Evolutionary conservation across 2,329 filamentous ascomycete genomes (phyloP).

Genomic region (Pseudogymnoascus sp.): DNA sequence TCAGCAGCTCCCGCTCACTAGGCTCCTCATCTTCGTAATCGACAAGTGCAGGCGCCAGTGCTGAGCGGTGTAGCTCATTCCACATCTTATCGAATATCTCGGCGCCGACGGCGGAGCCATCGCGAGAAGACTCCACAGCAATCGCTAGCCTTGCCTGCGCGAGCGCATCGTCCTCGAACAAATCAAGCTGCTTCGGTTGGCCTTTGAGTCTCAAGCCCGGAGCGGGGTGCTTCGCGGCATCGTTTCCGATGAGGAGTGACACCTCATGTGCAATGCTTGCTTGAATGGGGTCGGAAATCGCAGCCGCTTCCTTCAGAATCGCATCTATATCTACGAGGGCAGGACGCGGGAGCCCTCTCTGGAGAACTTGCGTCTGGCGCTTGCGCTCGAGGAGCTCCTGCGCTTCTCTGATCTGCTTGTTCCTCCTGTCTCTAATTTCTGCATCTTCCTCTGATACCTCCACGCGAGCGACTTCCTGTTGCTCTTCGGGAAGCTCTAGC

Average conservation of each 20-base stretch:
- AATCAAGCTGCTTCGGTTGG: constrained; percentile 50
- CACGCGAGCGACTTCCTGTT: constrained; percentile 49
- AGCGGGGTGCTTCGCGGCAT: constrained; percentile 69
- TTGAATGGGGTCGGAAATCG: constrained; percentile 56
- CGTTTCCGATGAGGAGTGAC: constrained; percentile 72
- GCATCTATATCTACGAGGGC: constrained; percentile 61
- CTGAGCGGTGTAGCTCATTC: constrained; percentile 44
- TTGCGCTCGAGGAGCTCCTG: constrained; percentile 65
- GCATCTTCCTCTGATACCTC: constrained; percentile 51
- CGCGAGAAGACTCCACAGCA: constrained; percentile 37
- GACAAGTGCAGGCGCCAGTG: constrained; percentile 68
- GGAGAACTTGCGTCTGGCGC: constrained; percentile 85
- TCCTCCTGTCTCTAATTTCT: constrained; percentile 72
- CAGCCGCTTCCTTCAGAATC: constrained; percentile 57
- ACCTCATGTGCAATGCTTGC: constrained; percentile 69
- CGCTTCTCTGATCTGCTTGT: constrained; percentile 65
- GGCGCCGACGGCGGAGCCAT: constrained; percentile 41
- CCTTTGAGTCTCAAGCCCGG: constrained; percentile 59
- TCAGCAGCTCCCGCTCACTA: constrained; percentile 26
- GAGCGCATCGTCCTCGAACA: constrained; percentile 64
- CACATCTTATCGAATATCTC: constrained; percentile 49
- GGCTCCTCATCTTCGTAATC: constrained; percentile 73
- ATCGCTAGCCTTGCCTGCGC: constrained; percentile 72
- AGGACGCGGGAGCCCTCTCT: constrained; percentile 74
- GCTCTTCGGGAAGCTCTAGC: constrained; percentile 80